phyloP scores from a whole-genome alignment of 257 asterid genomes.

The Lithospermum erythrorhizon region DNA sequence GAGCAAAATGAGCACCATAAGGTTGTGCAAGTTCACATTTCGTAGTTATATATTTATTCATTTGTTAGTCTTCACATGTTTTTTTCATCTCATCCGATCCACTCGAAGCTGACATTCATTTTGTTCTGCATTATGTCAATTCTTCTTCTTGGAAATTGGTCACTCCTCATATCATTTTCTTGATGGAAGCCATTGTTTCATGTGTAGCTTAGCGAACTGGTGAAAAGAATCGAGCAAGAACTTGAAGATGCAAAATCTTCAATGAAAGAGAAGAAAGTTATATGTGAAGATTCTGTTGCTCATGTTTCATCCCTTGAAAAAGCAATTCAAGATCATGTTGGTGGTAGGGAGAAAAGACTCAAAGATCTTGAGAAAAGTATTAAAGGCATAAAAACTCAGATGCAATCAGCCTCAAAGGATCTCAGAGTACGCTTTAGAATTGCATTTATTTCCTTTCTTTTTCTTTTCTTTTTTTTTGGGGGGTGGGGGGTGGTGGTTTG shows the following conservation, averaged over 20 bases:
- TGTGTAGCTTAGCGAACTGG: slow-evolving; percentile 75
- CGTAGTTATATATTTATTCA: background rate
- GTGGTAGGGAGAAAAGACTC: slow-evolving; percentile 70
- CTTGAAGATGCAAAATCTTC: slow-evolving; percentile 64
- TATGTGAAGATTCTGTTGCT: slow-evolving; percentile 47
- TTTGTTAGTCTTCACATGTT: background rate
- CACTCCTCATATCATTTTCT: background rate
- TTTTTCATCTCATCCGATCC: background rate
- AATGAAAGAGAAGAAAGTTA: slow-evolving; percentile 45
- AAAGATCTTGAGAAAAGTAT: slow-evolving; percentile 76
- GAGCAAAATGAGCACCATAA: slow-evolving; percentile 96
- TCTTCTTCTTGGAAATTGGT: background rate
- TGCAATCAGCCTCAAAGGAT: slow-evolving; percentile 67
- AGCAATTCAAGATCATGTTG: slow-evolving; percentile 68
- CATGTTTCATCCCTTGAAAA: slow-evolving; percentile 69
- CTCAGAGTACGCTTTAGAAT: slow-evolving; percentile 47
- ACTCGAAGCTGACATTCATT: background rate
- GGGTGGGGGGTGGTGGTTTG: background rate
- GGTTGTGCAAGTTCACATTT: slow-evolving; percentile 29
- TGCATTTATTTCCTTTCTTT: background rate
- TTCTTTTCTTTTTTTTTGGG: too few relatives aligned
- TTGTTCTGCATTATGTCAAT: background rate
- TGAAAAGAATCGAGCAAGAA: slow-evolving; percentile 65
- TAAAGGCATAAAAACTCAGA: slow-evolving; percentile 52
- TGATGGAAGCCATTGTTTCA: slow-evolving; percentile 9